phyloP scores from a whole-genome alignment of 192 early-diverging fungal species.

The Coemansia interrupta region DNA sequence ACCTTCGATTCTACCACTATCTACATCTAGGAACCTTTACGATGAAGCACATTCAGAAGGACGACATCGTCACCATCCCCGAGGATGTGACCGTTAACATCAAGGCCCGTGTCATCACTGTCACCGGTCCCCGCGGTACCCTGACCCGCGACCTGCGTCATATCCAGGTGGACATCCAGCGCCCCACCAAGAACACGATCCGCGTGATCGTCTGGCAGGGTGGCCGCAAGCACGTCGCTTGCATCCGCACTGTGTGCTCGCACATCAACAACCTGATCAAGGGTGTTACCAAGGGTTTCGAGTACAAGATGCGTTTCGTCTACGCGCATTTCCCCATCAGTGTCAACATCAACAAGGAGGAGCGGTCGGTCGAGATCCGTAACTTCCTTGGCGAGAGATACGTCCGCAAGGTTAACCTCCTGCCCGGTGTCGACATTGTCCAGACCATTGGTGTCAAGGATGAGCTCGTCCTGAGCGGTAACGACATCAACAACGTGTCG shows the following conservation, averaged over 20 bases:
- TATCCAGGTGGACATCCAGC: conserved; percentile 87
- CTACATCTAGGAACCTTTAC: conserved; percentile 18
- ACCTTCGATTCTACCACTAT: background rate
- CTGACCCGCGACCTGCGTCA: conserved; percentile 89
- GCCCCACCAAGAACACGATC: conserved; percentile 66
- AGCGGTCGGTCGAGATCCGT: conserved; percentile 86
- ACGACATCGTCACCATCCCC: conserved; percentile 86
- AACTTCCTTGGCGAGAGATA: conserved; percentile 98
- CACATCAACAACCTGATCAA: conserved; percentile 96
- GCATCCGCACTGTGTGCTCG: conserved; percentile 95
- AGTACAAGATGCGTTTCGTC: conserved; percentile 99
- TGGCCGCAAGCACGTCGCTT: conserved; percentile 94
- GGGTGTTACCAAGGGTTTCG: conserved; percentile 96
- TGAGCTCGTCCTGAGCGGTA: conserved; percentile 88
- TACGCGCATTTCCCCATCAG: conserved; percentile 99
- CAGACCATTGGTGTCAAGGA: conserved; percentile 87
- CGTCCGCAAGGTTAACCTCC: conserved; percentile 79
- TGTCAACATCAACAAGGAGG: conserved; percentile 76
- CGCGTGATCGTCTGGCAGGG: conserved; percentile 92
- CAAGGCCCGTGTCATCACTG: conserved; percentile 85
- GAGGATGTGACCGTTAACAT: conserved; percentile 77
- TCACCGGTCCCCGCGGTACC: conserved; percentile 88
- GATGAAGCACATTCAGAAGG: conserved; percentile 92
- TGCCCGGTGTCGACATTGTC: conserved; percentile 76
- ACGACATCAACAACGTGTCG: conserved; percentile 92